These are phyloP conservation scores for Paspalum notatum DNA, from an alignment of 176 grass and related monocot species.

Conservation along the genomic window DNA sequence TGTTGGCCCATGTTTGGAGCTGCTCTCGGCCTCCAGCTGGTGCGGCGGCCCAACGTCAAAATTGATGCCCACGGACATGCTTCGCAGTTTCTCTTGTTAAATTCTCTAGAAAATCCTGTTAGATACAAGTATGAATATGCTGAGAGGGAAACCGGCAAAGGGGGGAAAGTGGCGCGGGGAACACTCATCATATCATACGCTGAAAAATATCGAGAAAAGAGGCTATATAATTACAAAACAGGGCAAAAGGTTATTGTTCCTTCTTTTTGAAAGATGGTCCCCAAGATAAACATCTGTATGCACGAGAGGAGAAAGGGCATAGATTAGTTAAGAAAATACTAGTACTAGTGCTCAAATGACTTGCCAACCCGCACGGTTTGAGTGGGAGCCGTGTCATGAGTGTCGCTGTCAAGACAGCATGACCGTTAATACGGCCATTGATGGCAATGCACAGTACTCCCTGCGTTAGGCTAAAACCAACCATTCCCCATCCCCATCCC, in stretches of 20 bases:
- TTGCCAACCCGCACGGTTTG: not conserved
- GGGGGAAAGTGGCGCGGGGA: not conserved
- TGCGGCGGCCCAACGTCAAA: no score
- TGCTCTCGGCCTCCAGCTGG: not conserved
- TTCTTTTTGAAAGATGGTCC: no score
- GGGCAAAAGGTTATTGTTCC: not conserved
- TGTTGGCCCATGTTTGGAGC: not conserved
- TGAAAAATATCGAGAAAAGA: not conserved
- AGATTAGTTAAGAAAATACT: no score
- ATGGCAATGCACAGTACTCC: no score
- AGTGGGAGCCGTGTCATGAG: not conserved
- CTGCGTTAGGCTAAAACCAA: no score
- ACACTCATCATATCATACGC: conserved; percentile 1
- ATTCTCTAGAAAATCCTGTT: not conserved
- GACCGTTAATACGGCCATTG: not conserved
- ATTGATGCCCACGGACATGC: no score
- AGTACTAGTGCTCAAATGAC: not conserved
- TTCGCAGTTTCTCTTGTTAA: not conserved
- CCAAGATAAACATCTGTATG: no score
- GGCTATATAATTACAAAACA: not conserved
- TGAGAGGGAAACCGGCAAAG: not conserved
- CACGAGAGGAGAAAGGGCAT: no score
- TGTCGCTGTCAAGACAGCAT: not conserved
- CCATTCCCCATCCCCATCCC: no score
- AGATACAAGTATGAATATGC: not conserved